Percentiles rank a stretch among this genome's conserved stretches.
These are phyloP conservation scores for Plenodomus tracheiphilus DNA, from an alignment of 2,329 filamentous ascomycete genomes.

Conservation along the genomic window DNA sequence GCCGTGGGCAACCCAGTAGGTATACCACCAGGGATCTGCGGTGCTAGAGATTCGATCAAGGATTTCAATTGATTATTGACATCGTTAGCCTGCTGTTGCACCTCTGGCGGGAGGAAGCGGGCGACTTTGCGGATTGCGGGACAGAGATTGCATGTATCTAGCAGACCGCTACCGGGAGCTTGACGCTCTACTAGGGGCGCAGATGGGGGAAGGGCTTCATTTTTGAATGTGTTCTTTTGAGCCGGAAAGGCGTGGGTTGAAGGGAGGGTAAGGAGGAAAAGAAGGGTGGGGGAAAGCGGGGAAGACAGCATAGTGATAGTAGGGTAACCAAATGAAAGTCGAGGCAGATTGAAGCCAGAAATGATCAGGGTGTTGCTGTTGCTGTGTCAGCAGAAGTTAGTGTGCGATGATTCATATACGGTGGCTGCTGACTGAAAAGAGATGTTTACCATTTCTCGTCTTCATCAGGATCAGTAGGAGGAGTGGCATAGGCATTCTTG, in stretches of 20 bases:
- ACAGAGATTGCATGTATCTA: constrained; percentile 15
- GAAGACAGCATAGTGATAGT: not conserved
- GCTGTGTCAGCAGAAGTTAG: not conserved
- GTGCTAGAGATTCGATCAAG: constrained; percentile 9
- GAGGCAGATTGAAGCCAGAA: no score
- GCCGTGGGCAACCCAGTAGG: not conserved
- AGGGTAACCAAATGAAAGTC: no score
- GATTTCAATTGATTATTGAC: constrained; percentile 13
- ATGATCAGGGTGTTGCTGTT: not conserved
- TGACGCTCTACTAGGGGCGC: not conserved
- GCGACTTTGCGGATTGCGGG: constrained; percentile 12
- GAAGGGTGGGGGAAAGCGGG: not conserved
- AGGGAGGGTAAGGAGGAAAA: not conserved
- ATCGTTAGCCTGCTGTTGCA: constrained; percentile 11
- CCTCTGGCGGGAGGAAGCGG: constrained; percentile 3
- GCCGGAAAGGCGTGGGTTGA: not conserved
- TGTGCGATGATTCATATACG: not conserved
- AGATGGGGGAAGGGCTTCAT: not conserved
- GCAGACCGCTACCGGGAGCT: constrained; percentile 1
- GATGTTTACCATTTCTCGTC: not conserved
- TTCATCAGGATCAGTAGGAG: not conserved
- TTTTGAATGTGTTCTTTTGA: not conserved
- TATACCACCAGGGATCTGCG: constrained; percentile 10
- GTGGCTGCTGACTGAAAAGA: not conserved
- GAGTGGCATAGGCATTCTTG: not conserved